These are phyloP conservation scores for Phoenix roebelenii DNA, from an alignment of 176 grass and related monocot species.

Conservation along the genomic window DNA sequence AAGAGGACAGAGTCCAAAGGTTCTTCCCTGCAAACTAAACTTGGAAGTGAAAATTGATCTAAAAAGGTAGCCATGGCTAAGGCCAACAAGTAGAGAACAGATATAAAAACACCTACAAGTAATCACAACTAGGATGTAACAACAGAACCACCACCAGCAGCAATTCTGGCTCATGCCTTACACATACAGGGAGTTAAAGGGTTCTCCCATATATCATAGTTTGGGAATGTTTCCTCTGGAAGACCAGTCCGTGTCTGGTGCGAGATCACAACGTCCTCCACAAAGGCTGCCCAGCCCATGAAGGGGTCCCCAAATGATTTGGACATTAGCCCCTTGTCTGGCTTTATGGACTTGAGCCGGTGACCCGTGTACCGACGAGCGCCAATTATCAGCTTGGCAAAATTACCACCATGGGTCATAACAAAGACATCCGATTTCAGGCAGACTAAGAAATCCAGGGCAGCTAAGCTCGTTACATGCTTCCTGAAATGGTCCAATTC, in stretches of 20 bases:
- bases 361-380: conserved; percentile 84
- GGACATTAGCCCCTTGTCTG: conserved; percentile 86
- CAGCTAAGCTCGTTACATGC: conserved; percentile 91
- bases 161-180: conserved; percentile 39
- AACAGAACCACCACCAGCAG: conserved; percentile 31
- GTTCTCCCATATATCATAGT: conserved; percentile 98
- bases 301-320: conserved; percentile 86
- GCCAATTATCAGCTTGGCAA: conserved; percentile 84
- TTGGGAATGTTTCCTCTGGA: conserved; percentile 74
- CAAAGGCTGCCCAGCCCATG: conserved; percentile 78
- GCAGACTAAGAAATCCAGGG: conserved; percentile 89
- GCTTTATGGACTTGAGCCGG: conserved; percentile 90
- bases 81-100: no score
- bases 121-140: no score
- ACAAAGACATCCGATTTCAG: conserved; percentile 88
- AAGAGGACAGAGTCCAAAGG: no score
- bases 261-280: conserved; percentile 75
- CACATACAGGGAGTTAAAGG: conserved; percentile 91
- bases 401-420: conserved; percentile 95
- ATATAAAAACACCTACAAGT: no score
- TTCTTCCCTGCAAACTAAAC: no score
- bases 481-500: conserved; percentile 92
- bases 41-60: no score
- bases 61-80: no score
- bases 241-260: conserved; percentile 88